These are phyloP conservation scores for Mycena haematopus DNA, from an alignment of 768 basidiomycete genomes.

Conservation along the genomic window DNA sequence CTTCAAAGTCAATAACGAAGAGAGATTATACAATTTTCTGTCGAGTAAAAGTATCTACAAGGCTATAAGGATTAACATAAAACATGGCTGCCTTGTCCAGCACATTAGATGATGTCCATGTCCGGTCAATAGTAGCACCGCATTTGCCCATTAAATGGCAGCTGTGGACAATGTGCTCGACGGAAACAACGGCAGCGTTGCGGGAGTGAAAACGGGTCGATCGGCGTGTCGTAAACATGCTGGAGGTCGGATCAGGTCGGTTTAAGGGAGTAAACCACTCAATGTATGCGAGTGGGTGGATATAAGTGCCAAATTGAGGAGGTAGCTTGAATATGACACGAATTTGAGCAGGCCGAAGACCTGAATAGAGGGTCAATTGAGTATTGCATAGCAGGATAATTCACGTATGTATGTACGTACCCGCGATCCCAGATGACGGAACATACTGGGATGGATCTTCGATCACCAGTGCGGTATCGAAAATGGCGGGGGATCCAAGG, in stretches of 20 bases:
- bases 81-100: conserved; percentile 13
- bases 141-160: background rate
- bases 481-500: background rate
- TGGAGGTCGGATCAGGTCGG: background rate
- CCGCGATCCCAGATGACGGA: background rate
- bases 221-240: background rate
- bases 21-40: background rate
- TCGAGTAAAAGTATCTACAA: background rate
- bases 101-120: conserved; percentile 19
- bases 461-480: background rate
- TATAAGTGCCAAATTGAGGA: background rate
- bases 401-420: too few relatives aligned
- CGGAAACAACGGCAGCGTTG: background rate
- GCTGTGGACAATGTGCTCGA: background rate
- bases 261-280: background rate
- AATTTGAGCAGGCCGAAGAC: background rate
- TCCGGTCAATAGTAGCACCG: background rate
- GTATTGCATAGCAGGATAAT: background rate
- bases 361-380: background rate
- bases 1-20: too few relatives aligned
- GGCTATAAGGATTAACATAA: background rate
- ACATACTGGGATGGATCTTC: background rate
- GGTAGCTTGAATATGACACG: background rate
- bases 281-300: background rate
- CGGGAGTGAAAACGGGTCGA: background rate